Evolutionary conservation across 2,329 filamentous ascomycete species (phyloP), one percentile per base, ranked within the genome.

Genomic region (Penicillium sp.): DNA sequence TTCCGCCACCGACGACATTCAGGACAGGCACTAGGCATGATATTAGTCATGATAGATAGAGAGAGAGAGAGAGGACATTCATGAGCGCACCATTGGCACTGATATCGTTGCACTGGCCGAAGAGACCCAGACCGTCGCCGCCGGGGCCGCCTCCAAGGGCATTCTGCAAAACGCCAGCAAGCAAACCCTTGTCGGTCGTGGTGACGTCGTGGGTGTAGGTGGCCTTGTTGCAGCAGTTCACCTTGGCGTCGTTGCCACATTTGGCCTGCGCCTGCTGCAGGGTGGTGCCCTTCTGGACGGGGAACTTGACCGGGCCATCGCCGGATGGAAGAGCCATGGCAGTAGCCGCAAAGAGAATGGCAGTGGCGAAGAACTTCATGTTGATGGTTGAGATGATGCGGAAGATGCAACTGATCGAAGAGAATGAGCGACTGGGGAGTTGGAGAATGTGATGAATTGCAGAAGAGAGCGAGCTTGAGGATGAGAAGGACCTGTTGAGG

Each of bases 81-180:
- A 9, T 4, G 25, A 16, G 8, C 47, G 47, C 57, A 63, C 60
- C 34, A 20, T 48, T 39, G 36, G 56, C 15, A 28, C 51, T 51
- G 36, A 65, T 50, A 45, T 61, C 55, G 48, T 55, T 62, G 53
- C 61, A 63, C 42, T 60, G 53, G 35, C 56, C 55, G 41, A 63
- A 54, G 25, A 63, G 44, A 44, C 55, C 57, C 25, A 63, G 45
- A 33, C 56, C 53, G 9, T 56, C 47, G 20, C 50, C 37, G 31
- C 53, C 54, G 39, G 56, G 42, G 25, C 50, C 50, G 30, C 51
- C 47, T 36, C 55, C 51, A 38, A 64, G 47, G 23, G 59, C 50
- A 33, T 46, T 48, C 25, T 36, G 33, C 18, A 63, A 47, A n/a
- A 48, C 50, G 45, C 57, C 57, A 33, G 45, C 36, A 7, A 59